phyloP scores from a whole-genome alignment of 2,329 filamentous ascomycete genomes.

The Ophiocordyceps camponoti-leonardi region DNA sequence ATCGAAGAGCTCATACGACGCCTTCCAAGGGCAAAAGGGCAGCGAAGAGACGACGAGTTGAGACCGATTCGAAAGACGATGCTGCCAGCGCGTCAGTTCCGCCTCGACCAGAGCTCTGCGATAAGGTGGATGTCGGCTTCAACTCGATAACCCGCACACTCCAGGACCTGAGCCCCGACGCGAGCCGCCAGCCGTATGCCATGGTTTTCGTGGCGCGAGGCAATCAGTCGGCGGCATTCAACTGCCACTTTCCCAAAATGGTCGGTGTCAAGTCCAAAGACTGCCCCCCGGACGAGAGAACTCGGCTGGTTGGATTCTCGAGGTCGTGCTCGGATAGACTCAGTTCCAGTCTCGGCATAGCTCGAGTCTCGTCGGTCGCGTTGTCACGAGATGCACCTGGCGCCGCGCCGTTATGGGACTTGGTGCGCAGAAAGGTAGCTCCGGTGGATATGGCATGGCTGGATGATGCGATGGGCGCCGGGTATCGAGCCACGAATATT shows the following conservation, averaged over 20 bases:
- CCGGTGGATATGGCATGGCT: conserved; percentile 38
- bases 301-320: conserved; percentile 45
- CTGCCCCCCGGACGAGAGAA: conserved; percentile 19
- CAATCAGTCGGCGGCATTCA: conserved; percentile 38
- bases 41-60: conserved; percentile 30
- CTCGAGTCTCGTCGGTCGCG: conserved; percentile 47
- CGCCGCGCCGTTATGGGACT: conserved; percentile 36
- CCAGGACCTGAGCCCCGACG: conserved; percentile 16
- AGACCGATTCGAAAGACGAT: conserved; percentile 2
- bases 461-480: conserved; percentile 5
- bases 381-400: conserved; percentile 38
- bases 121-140: conserved; percentile 45
- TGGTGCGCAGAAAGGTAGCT: conserved; percentile 33
- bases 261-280: conserved; percentile 30
- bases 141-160: conserved; percentile 44
- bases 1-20: conserved; percentile 34
- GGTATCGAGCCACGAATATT: conserved; percentile 17
- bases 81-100: conserved; percentile 3
- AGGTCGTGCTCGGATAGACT: conserved; percentile 40
- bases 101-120: conserved; percentile 31
- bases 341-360: conserved; percentile 38
- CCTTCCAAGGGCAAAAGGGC: conserved; percentile 45
- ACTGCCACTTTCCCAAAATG: conserved; percentile 42
- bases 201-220: conserved; percentile 41
- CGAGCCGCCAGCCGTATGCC: conserved; percentile 18